phyloP scores from a whole-genome alignment of 129 eudicot species.

The Lactuca saligna region DNA sequence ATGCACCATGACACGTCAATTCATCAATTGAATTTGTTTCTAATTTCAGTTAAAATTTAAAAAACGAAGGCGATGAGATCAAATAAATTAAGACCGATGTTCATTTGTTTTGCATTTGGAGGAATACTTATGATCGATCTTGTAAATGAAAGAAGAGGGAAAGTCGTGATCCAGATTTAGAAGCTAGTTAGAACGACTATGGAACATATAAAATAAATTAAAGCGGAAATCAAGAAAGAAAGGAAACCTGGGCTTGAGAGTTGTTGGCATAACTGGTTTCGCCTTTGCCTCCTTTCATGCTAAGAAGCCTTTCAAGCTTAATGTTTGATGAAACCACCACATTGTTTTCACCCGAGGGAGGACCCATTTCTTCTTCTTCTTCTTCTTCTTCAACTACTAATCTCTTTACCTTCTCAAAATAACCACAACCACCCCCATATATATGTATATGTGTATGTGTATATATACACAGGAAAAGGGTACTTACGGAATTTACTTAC shows the following conservation, averaged over 20 bases:
- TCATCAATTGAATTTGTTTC: neutral
- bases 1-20: slow-evolving; percentile 28
- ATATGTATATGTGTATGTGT: slow-evolving; percentile 11
- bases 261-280: slow-evolving; percentile 90
- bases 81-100: no score
- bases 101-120: neutral
- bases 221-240: neutral
- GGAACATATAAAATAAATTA: no score
- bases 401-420: slow-evolving; percentile 19
- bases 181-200: neutral
- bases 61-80: neutral
- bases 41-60: no score
- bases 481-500: slow-evolving; percentile 18
- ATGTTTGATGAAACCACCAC: slow-evolving; percentile 62
- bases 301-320: slow-evolving; percentile 82
- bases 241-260: slow-evolving; percentile 87
- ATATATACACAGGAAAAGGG: slow-evolving; percentile 16
- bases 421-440: slow-evolving; percentile 12
- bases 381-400: neutral
- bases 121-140: neutral
- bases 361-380: slow-evolving; percentile 34
- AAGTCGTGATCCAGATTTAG: neutral
- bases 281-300: slow-evolving; percentile 98
- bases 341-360: slow-evolving; percentile 49
- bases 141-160: neutral